Conservation (phyloP, 768 basidiomycete genomes). For the Scleroderma citrinum region DNA sequence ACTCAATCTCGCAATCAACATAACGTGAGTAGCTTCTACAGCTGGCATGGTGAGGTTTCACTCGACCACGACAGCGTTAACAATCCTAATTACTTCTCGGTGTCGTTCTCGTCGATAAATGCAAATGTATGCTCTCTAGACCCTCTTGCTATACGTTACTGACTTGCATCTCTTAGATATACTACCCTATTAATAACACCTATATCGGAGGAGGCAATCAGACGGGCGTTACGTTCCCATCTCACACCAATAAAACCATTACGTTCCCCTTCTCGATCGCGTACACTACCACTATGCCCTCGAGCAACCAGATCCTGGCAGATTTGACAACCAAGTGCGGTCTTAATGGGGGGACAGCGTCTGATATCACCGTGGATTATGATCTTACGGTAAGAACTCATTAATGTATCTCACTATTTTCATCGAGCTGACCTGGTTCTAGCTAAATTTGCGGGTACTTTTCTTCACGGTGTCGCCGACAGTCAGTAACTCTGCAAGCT, state of each 20-base stretch:
- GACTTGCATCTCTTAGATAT: constrained; percentile 38
- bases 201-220: constrained; percentile 58
- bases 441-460: constrained; percentile 65
- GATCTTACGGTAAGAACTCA: constrained; percentile 47
- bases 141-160: constrained; percentile 4
- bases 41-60: constrained; percentile 4
- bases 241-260: constrained; percentile 56
- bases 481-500: constrained; percentile 53
- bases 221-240: constrained; percentile 39
- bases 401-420: not conserved
- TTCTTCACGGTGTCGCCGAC: constrained; percentile 61
- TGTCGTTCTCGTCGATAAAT: constrained; percentile 57
- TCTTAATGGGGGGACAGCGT: constrained; percentile 35
- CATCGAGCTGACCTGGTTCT: constrained; percentile 7
- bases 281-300: constrained; percentile 52
- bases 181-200: constrained; percentile 71
- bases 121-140: constrained; percentile 41
- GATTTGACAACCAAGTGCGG: constrained; percentile 66
- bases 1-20: constrained; percentile 58
- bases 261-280: constrained; percentile 69
- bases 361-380: constrained; percentile 55
- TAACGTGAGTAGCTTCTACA: constrained; percentile 43
- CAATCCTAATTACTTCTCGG: constrained; percentile 79
- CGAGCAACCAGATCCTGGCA: constrained; percentile 45
- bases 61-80: constrained; percentile 44